Evolutionary conservation across 1,139 yeast genomes (phyloP).

Genomic region (Petasospora fabianii): DNA sequence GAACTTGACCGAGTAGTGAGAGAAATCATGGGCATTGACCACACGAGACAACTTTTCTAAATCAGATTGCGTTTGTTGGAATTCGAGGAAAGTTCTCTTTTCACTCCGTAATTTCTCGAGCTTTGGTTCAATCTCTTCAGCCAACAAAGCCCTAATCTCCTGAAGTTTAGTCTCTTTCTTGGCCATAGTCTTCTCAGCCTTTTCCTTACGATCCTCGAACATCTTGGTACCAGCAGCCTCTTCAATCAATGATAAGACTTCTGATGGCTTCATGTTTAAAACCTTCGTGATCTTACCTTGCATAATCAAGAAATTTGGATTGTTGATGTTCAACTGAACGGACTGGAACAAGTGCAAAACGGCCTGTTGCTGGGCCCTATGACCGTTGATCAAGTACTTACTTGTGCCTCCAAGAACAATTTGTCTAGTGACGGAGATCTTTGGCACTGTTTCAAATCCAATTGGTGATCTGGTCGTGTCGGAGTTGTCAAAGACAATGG

Average conservation of each 20-base stretch:
- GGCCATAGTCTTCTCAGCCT: constrained; percentile 87
- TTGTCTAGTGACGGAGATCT: constrained; percentile 90
- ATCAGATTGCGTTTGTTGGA: constrained; percentile 79
- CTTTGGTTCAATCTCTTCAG: constrained; percentile 92
- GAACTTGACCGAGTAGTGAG: constrained; percentile 40
- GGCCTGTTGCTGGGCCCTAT: constrained; percentile 92
- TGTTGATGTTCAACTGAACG: constrained; percentile 91
- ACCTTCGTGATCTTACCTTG: constrained; percentile 98
- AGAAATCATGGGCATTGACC: constrained; percentile 75
- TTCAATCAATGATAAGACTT: constrained; percentile 84
- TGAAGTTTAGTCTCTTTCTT: constrained; percentile 83
- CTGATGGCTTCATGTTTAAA: constrained; percentile 90
- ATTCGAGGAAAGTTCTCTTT: constrained; percentile 79
- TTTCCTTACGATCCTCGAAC: constrained; percentile 90
- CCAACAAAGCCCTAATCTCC: constrained; percentile 68
- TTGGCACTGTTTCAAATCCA: constrained; percentile 76
- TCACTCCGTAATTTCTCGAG: constrained; percentile 77
- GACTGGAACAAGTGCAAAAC: constrained; percentile 89
- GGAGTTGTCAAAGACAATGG: constrained; percentile 86
- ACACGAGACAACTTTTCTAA: constrained; percentile 71
- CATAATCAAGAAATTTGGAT: constrained; percentile 96
- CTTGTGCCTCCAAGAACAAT: constrained; percentile 89
- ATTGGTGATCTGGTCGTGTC: constrained; percentile 79
- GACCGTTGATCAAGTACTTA: constrained; percentile 92
- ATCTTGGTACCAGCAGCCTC: constrained; percentile 98